A percentile compares a stretch with the other conserved stretches of the same genome.
Conservation (phyloP, 2,329 filamentous ascomycete genomes). For the Cordyceps cicadae region DNA sequence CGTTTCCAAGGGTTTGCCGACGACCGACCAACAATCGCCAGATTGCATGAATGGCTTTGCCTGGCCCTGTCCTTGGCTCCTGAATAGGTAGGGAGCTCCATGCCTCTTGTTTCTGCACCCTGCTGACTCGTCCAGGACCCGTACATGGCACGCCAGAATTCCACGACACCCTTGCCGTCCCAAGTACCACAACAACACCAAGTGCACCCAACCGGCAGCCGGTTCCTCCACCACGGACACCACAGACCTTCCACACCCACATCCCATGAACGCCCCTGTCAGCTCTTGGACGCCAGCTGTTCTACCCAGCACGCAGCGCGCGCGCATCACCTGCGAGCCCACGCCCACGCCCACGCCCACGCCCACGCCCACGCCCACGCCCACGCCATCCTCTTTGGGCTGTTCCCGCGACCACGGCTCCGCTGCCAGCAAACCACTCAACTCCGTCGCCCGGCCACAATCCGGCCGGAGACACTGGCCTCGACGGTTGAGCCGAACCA, state of each 20-base stretch:
- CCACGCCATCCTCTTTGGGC: not conserved
- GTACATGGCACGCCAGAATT: not conserved
- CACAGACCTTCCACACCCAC: not conserved
- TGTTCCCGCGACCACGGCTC: not conserved
- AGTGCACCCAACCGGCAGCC: too few relatives aligned
- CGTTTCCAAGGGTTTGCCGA: not conserved
- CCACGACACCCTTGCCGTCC: not conserved
- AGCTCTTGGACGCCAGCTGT: not conserved
- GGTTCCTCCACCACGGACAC: not conserved
- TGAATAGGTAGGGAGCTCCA: not conserved
- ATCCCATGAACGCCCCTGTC: not conserved
- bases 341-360: not conserved
- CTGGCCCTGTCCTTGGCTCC: not conserved
- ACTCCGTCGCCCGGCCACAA: not conserved
- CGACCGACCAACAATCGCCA: conserved; percentile 1
- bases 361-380: not conserved
- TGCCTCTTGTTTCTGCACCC: not conserved
- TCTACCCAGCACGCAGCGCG: not conserved
- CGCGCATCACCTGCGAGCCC: not conserved
- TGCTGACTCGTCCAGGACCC: conserved; percentile 5
- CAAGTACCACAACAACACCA: too few relatives aligned
- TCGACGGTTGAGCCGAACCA: not conserved
- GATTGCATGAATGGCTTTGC: not conserved
- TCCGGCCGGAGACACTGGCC: conserved; percentile 1
- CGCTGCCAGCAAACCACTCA: not conserved